Conservation (phyloP, 768 basidiomycete genomes). For the Russula griseocarnosa region DNA sequence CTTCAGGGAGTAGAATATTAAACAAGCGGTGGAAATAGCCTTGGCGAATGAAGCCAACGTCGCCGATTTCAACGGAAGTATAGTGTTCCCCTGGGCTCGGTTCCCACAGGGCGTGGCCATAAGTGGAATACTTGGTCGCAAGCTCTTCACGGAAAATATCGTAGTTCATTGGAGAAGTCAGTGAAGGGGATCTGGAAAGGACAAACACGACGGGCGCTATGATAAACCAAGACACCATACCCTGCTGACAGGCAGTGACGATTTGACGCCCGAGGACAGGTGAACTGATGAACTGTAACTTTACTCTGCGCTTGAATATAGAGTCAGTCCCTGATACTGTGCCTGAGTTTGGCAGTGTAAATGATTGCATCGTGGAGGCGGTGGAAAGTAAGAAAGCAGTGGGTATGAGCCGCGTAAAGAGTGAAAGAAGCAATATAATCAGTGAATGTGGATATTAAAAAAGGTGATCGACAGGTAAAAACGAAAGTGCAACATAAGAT, state of each 20-base stretch:
- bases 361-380: not conserved
- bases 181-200: not conserved
- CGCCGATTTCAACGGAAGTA: not conserved
- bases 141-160: constrained; percentile 8
- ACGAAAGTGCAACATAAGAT: constrained; percentile 10
- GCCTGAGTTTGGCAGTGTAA: too few species aligned
- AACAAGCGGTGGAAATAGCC: constrained; percentile 9
- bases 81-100: not conserved
- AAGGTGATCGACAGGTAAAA: not conserved
- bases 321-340: not conserved
- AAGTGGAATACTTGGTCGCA: not conserved
- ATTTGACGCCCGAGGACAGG: not conserved
- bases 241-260: too few species aligned
- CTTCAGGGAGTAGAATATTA: not conserved
- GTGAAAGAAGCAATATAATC: constrained; percentile 13
- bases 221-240: too few species aligned
- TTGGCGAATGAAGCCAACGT: constrained; percentile 6
- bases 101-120: constrained; percentile 8
- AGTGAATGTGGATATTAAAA: constrained; percentile 6
- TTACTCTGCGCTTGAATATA: constrained; percentile 1
- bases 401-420: constrained; percentile 11
- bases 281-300: not conserved
- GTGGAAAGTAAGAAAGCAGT: constrained; percentile 16
- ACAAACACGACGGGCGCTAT: not conserved
- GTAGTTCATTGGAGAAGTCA: not conserved